A percentile compares a stretch with the other conserved stretches of the same genome.
Conservation (phyloP, 208 protist species). For the Acanthamoeba castellanii region DNA sequence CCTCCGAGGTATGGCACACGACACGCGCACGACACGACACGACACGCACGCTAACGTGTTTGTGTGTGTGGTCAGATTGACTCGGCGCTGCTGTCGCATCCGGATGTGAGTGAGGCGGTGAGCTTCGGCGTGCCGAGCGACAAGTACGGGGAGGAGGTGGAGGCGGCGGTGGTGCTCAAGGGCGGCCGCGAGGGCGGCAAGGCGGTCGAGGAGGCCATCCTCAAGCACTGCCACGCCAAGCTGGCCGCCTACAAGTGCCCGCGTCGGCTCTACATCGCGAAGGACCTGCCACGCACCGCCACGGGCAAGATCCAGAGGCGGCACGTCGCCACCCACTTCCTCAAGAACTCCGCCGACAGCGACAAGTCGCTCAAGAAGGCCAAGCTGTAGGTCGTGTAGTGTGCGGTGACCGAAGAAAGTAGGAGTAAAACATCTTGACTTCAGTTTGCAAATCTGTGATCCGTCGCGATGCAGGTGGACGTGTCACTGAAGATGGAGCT, state of each 20-base stretch:
- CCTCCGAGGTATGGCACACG: conserved; percentile 78
- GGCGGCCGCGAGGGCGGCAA: not conserved
- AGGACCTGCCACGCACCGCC: conserved; percentile 84
- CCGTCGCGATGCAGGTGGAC: too few relatives aligned
- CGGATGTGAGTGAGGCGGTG: conserved; percentile 82
- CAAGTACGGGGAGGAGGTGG: conserved; percentile 86
- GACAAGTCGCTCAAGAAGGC: not conserved
- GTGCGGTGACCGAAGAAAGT: too few relatives aligned
- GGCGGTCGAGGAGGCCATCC: conserved; percentile 68
- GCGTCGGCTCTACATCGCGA: conserved; percentile 79
- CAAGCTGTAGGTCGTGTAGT: conserved; percentile 23
- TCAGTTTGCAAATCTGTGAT: too few relatives aligned
- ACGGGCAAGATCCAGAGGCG: conserved; percentile 88
- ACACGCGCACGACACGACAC: not conserved
- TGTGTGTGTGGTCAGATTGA: conserved; percentile 48
- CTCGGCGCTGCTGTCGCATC: conserved; percentile 76
- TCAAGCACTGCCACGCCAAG: conserved; percentile 67
- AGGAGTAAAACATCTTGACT: too few relatives aligned
- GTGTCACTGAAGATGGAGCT: too few relatives aligned
- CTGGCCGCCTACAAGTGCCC: conserved; percentile 86
- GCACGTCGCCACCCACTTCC: conserved; percentile 80
- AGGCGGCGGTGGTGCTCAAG: conserved; percentile 84
- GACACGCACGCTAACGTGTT: not conserved
- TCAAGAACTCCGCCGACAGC: not conserved
- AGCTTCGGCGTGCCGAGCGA: conserved; percentile 84